Evolutionary conservation across 495 filamentous ascomycete genomes (phyloP), one percentile per base, ranked within the genome.

Genomic region (Aspergillus homomorphus): DNA sequence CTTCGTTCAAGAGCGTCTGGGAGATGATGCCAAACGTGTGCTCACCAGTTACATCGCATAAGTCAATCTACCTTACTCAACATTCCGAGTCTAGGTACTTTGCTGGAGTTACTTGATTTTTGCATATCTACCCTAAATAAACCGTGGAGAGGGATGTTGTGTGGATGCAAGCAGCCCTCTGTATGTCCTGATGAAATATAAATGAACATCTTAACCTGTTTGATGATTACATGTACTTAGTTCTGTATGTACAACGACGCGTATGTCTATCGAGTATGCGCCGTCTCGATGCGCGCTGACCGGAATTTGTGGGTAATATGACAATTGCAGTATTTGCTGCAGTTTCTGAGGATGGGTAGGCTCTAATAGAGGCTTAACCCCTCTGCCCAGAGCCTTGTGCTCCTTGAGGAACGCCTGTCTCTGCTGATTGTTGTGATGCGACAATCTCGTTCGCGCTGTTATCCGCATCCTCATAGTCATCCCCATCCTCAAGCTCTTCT

Each of bases 1-100:
- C 51, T 86, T 83, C 64, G 84, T 84, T 19, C 74, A 82, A 56
- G 79, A 86, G 66, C 78, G 85, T 59, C 67, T 90, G 53, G 67
- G 74, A n/a, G 74, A 76, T 43, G 76, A 89, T 59, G 79, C 77
- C 24, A 79, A 79, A 71, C 59, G 66, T 6, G 76, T 86, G 7
- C 67, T 90, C 61, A 64, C 70, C 43, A 77, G 75, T 45, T 87
- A 88, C 64, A 85, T 89, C 24, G 68, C 74, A 59, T 73, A 61
- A 67, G 43, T n/a, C 41, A 43, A 45, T 44, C 16, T 22, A 22
- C 19, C 42, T 21, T n/a, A 18, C 18, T 44, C 28, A 19, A 12
- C 26, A 30, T 26, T 16, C 22, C 16, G 7, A 14, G 12, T 51
- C n/a, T 38, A 12, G 33, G 33, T 14, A 38, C 33, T 38, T 38